A percentile compares a stretch with the other conserved stretches of the same genome.
Conservation (phyloP, 2,329 filamentous ascomycete species). For the Aspergillus transmontanensis region DNA sequence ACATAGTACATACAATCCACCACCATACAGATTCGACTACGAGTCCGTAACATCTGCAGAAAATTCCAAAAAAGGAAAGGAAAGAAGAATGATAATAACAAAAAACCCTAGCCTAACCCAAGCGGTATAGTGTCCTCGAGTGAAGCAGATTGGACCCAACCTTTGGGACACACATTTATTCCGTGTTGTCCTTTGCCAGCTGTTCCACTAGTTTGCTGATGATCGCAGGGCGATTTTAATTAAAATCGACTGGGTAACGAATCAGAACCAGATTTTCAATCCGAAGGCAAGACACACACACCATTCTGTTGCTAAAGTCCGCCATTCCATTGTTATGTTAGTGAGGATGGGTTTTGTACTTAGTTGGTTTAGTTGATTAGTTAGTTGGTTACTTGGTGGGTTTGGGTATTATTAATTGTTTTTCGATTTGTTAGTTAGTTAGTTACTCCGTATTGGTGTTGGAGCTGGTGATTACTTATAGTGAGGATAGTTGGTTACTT, state of each 20-base stretch:
- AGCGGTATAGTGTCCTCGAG: background rate
- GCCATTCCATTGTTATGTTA: conserved; percentile 2
- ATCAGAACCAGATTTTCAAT: conserved; percentile 6
- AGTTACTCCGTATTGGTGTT: too few relatives aligned
- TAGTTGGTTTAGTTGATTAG: background rate
- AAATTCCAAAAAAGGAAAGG: too few relatives aligned
- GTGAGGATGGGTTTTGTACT: background rate
- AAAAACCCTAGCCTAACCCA: background rate
- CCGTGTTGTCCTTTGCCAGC: conserved; percentile 15
- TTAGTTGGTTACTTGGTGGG: background rate
- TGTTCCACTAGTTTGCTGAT: conserved; percentile 15
- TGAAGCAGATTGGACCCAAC: background rate
- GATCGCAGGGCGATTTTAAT: conserved; percentile 12
- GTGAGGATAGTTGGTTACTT: too few relatives aligned
- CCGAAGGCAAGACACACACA: background rate
- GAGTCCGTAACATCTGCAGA: background rate
- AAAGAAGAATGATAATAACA: background rate
- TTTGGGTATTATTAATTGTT: background rate
- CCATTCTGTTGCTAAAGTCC: conserved; percentile 1
- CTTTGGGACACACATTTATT: conserved; percentile 4
- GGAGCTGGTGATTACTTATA: too few relatives aligned
- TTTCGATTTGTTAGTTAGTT: background rate
- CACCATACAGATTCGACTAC: too few relatives aligned
- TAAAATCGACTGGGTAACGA: conserved; percentile 6
- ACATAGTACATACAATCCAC: background rate